Evolutionary conservation across 2,329 filamentous ascomycete species (phyloP), one percentile per base, ranked within the genome.

Genomic region (Ophiobolus disseminans): DNA sequence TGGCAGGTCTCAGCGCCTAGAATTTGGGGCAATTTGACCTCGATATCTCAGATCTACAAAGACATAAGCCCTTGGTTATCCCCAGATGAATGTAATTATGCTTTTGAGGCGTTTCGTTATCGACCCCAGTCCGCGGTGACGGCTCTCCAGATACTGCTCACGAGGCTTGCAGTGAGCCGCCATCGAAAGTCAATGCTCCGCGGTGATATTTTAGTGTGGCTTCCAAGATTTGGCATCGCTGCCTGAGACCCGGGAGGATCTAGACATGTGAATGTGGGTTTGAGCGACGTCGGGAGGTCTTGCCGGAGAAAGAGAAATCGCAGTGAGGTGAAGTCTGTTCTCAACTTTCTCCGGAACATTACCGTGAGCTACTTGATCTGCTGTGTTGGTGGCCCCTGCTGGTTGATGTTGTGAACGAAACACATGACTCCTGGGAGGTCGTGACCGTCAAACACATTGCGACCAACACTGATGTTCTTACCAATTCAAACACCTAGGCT

Each of bases 231-330:
- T 36, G 30, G 35, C 21, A 28, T 19, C 22, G 26, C 37, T 38
- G 17, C 26, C 21, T 19, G 19, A 34, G 6, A 30, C 16, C 32
- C 22, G 13, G 30, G 26, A 21, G 19, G 35, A n/a, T 45, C 36
- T 39, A 22, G 48, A 45, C 54, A 49, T 50, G 40, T 51, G 46
- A 52, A 28, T 17, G 46, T 55, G 44, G 38, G 17, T 21, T 25
- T 32, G 14, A 36, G 57, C 55, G 55, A 53, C 36, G 50, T 58
- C 50, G 57, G 55, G 19, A 16, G 21, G 6, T 6, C 32, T 26
- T 23, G 26, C 45, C 54, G 54, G 54, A 57, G 54, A 57, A 48
- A 46, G 34, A 37, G 30, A 32, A 32, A 32, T 14, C 9, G 10
- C n/a, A n/a, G n/a, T n/a, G n/a, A n/a, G n/a, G n/a, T n/a, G 4